Evolutionary conservation across 176 grass and related monocot genomes (phyloP).

Genomic region (Oryza glaberrima): DNA sequence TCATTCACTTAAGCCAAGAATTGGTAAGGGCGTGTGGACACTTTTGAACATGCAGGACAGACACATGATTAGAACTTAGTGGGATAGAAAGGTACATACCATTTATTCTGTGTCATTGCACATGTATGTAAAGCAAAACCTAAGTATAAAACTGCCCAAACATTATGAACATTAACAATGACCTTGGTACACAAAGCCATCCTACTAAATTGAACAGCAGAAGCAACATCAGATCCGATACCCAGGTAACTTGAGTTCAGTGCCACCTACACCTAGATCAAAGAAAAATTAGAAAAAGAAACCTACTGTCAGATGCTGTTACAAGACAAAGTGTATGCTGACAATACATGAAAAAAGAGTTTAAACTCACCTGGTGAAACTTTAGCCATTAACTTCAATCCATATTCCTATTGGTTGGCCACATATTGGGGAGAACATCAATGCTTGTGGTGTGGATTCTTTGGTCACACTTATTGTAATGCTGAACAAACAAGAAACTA

Average conservation of each 20-base stretch:
- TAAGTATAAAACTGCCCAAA: neutral
- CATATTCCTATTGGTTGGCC: neutral
- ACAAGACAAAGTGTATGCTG: slow-evolving; percentile 23
- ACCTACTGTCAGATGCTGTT: neutral
- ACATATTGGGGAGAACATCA: neutral
- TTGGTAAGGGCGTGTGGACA: neutral
- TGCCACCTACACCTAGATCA: neutral
- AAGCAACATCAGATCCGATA: slow-evolving; percentile 28
- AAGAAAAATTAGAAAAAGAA: slow-evolving; percentile 17
- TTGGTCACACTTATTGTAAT: neutral
- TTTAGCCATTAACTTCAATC: neutral
- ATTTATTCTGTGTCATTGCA: neutral
- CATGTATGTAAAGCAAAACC: neutral
- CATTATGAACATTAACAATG: neutral
- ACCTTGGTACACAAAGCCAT: neutral
- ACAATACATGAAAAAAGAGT: slow-evolving; percentile 16
- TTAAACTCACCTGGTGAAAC: neutral
- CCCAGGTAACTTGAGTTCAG: neutral
- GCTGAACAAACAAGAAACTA: neutral
- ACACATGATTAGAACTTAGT: neutral
- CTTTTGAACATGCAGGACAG: neutral
- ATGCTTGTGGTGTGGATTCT: slow-evolving; percentile 14
- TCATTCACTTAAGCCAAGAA: neutral
- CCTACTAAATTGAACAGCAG: neutral
- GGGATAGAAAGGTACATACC: neutral